phyloP scores from a whole-genome alignment of 2,329 filamentous ascomycete species.

The Fusarium sp. region DNA sequence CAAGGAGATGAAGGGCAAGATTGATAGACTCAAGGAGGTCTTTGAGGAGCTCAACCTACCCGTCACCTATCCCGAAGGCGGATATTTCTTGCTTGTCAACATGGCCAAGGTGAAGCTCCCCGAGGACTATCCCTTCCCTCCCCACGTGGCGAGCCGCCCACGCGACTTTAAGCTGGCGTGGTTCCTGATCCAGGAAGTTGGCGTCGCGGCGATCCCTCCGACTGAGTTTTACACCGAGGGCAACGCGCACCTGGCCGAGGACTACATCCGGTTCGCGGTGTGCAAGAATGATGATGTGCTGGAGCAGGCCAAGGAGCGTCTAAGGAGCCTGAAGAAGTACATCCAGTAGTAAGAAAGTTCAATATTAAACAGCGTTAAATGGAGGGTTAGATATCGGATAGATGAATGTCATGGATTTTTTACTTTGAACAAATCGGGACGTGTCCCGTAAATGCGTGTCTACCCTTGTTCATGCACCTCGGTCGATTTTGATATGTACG shows the following conservation, averaged over 20 bases:
- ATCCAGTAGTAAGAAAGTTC: conserved; percentile 53
- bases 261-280: conserved; percentile 94
- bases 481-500: background rate
- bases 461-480: background rate
- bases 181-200: conserved; percentile 97
- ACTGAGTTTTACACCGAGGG: conserved; percentile 94
- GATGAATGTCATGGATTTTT: conserved; percentile 12
- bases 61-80: conserved; percentile 93
- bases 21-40: conserved; percentile 85
- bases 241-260: conserved; percentile 87
- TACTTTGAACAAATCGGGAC: background rate
- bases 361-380: background rate
- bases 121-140: conserved; percentile 85
- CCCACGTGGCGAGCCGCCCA: conserved; percentile 85
- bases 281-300: conserved; percentile 93
- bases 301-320: conserved; percentile 79
- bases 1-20: conserved; percentile 88
- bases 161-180: conserved; percentile 94
- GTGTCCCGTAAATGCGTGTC: background rate
- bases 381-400: conserved; percentile 3
- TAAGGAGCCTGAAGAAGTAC: conserved; percentile 79
- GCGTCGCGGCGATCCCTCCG: conserved; percentile 94
- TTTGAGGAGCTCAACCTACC: conserved; percentile 80
- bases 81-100: conserved; percentile 97
- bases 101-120: conserved; percentile 89